phyloP scores from a whole-genome alignment of 176 grass and related monocot species.

The Rhynchospora pubera region DNA sequence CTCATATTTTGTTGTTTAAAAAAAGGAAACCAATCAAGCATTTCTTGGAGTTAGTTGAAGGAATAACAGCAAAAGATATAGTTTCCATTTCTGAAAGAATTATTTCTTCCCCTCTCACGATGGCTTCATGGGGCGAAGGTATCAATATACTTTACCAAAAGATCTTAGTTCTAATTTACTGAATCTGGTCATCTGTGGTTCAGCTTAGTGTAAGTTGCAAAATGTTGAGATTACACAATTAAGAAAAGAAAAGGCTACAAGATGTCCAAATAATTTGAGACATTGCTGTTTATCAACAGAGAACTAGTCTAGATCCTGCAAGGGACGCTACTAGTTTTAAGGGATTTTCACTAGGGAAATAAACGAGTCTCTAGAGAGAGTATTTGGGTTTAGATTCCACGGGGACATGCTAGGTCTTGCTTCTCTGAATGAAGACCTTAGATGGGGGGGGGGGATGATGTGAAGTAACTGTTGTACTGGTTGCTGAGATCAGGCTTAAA shows the following conservation, averaged over 20 bases:
- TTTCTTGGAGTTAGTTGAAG: slow-evolving; percentile 54
- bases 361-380: too few species aligned
- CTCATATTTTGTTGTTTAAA: background rate
- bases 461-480: background rate
- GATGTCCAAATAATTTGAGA: background rate
- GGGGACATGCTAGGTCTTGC: background rate
- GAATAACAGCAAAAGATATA: slow-evolving; percentile 56
- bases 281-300: background rate
- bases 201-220: too few species aligned
- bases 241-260: background rate
- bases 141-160: slow-evolving; percentile 15
- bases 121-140: slow-evolving; percentile 89
- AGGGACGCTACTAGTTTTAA: too few species aligned
- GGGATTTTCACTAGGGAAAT: too few species aligned
- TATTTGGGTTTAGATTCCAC: too few species aligned
- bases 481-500: background rate
- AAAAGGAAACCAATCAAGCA: slow-evolving; percentile 61
- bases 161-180: background rate
- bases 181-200: background rate
- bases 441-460: too few species aligned
- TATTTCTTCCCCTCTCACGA: slow-evolving; percentile 65
- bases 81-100: slow-evolving; percentile 45
- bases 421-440: background rate
- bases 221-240: background rate
- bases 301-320: too few species aligned